Base-by-base conservation (phyloP, 2,329 filamentous ascomycete genomes). In the Botrytis sinoallii region DNA sequence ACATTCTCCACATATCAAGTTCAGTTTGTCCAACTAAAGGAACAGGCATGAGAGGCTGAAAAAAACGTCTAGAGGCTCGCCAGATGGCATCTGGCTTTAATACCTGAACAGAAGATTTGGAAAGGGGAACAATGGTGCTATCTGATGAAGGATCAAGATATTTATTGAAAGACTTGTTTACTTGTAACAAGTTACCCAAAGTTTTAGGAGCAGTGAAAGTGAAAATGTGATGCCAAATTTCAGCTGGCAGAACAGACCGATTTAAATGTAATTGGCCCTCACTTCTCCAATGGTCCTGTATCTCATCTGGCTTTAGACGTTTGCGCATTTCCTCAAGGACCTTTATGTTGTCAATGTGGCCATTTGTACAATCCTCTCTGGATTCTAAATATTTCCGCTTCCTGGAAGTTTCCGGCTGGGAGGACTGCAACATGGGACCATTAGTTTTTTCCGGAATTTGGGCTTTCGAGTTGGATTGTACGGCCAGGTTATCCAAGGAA, bases 1-100 rank as follows among this genome's bases (percentile, higher is more conserved):
- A 85, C 69, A 96, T 84, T 79, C 88, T 88, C 88, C 93, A 94
- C 92, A 95, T 95, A 60, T 91, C 88, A 76, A 93, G 84, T 82
- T 96, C 93, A 60, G 88, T 88, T 80, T 87, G 88, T 74, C 86
- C 87, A 70, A 84, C 83, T 68, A 95, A 85, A 42, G 93, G 93
- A 73, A 86, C 86, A 65, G 93, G 93, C 84, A 94, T 89, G 77
- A 87, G 87, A 40, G 89, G 89, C 83, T 88, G 88, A 81, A 89
- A 90, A 32, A 84, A 83, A 78, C 89, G 89, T 79, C 92, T 88
- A 78, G 92, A 92, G 77, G 86, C 84, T 80, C 88, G 87, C 93
- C 93, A 95, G 78, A 95, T 89, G 66, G 84, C 83, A 79, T 93
- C 88, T 78, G 91, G 88, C 79, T 88, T 87, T 77, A 86, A 78